Percentiles rank a stretch among this genome's conserved stretches.
Evolutionary conservation across 257 asterid genomes (phyloP).

Genomic region (Anisodus tanguticus): DNA sequence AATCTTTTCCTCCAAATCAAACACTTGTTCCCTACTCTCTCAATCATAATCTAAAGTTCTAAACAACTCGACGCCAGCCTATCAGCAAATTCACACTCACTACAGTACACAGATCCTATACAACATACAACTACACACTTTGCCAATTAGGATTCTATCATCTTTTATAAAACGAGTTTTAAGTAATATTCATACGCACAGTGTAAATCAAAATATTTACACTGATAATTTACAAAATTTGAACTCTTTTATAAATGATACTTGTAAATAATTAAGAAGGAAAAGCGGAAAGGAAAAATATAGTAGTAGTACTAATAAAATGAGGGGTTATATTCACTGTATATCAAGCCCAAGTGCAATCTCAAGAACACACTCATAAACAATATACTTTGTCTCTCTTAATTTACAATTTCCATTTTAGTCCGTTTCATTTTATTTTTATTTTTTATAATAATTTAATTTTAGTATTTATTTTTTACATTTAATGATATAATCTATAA

Average conservation of each 20-base stretch:
- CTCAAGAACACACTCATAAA: not conserved
- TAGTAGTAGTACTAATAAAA: not conserved
- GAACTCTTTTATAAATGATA: too few species aligned
- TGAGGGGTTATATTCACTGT: too few species aligned
- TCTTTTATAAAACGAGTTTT: not conserved
- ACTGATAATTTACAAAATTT: too few species aligned
- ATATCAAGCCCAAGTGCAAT: not conserved
- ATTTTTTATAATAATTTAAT: too few species aligned
- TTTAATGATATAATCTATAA: too few species aligned
- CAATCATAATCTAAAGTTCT: not conserved
- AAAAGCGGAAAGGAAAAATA: not conserved
- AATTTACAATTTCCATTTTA: too few species aligned
- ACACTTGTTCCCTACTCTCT: not conserved
- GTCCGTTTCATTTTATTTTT: too few species aligned
- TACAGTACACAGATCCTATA: not conserved
- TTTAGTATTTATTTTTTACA: too few species aligned
- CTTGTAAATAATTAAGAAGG: too few species aligned
- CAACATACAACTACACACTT: not conserved
- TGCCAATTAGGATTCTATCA: not conserved
- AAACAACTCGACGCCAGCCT: conserved; percentile 20
- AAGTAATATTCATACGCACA: not conserved
- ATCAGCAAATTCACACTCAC: not conserved
- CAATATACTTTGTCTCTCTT: not conserved
- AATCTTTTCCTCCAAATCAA: conserved; percentile 16
- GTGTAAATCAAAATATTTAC: too few species aligned